Evolutionary conservation across 345 rosid genomes (phyloP).

Genomic region (Camelina sativa): DNA sequence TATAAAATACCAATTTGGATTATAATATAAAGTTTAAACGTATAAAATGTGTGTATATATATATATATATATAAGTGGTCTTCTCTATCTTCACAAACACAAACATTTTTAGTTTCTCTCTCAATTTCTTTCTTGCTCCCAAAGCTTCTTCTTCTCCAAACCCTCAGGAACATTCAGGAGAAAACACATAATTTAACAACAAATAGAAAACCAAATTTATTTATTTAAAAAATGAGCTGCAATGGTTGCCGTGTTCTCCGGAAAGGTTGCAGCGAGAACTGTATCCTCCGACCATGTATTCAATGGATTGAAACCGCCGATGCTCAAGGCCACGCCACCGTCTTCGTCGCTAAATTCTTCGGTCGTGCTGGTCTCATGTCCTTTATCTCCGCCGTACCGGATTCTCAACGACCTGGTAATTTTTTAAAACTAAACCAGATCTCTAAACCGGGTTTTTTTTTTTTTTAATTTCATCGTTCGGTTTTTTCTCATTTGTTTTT

Average conservation of each 20-base stretch:
- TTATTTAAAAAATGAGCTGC: conserved; percentile 69
- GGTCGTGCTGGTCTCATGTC: conserved; percentile 99
- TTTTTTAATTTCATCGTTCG: background rate
- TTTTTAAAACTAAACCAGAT: no score
- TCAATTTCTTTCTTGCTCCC: conserved; percentile 39
- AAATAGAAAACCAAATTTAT: no score
- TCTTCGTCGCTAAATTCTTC: conserved; percentile 94
- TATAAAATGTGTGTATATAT: conserved; percentile 5
- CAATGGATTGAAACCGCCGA: conserved; percentile 91
- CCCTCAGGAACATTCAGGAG: conserved; percentile 21
- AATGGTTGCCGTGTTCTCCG: conserved; percentile 96
- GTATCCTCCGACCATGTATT: conserved; percentile 85
- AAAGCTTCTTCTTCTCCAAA: conserved; percentile 40
- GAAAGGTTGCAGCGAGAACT: conserved; percentile 94
- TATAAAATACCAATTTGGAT: background rate
- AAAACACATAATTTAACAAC: background rate
- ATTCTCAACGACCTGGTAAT: conserved; percentile 83
- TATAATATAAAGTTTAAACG: conserved; percentile 6
- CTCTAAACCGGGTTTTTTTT: conserved; percentile 23
- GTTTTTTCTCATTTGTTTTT: background rate
- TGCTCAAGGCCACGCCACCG: conserved; percentile 97
- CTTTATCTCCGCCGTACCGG: conserved; percentile 92
- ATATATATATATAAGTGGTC: conserved; percentile 12
- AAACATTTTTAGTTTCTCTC: conserved; percentile 23
- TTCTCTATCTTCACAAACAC: conserved; percentile 20